phyloP scores from a whole-genome alignment of 148 eudicot species.

The Camellia japonica region DNA sequence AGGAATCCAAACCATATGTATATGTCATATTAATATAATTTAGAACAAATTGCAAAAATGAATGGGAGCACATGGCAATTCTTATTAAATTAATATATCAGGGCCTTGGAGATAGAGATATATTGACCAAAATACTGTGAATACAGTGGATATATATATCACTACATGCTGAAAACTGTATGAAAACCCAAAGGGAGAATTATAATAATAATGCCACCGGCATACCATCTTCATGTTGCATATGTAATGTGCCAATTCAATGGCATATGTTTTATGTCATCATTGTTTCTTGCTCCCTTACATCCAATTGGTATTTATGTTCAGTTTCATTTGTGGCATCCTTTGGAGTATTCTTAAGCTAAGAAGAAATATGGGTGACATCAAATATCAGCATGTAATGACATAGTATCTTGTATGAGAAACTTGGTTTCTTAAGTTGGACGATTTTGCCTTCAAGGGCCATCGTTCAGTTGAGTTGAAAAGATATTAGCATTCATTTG shows the following conservation, averaged over 20 bases:
- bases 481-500: not conserved
- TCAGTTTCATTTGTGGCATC: too few relatives aligned
- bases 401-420: too few relatives aligned
- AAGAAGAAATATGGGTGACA: too few relatives aligned
- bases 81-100: not conserved
- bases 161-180: constrained; percentile 1
- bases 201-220: not conserved
- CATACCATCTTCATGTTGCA: not conserved
- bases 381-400: too few relatives aligned
- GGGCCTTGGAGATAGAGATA: not conserved
- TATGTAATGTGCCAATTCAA: not conserved
- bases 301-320: not conserved
- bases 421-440: too few relatives aligned
- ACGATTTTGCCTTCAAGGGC: too few relatives aligned
- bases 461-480: too few relatives aligned
- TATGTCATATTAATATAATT: not conserved
- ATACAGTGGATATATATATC: too few relatives aligned
- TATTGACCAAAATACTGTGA: too few relatives aligned
- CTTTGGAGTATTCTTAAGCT: too few relatives aligned
- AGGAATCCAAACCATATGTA: not conserved
- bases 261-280: not conserved
- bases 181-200: not conserved
- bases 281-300: not conserved
- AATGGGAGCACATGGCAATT: not conserved
- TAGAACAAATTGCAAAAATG: not conserved